Conservation (phyloP, 192 early-diverging fungal genomes). For the Backusella morwellensis region DNA sequence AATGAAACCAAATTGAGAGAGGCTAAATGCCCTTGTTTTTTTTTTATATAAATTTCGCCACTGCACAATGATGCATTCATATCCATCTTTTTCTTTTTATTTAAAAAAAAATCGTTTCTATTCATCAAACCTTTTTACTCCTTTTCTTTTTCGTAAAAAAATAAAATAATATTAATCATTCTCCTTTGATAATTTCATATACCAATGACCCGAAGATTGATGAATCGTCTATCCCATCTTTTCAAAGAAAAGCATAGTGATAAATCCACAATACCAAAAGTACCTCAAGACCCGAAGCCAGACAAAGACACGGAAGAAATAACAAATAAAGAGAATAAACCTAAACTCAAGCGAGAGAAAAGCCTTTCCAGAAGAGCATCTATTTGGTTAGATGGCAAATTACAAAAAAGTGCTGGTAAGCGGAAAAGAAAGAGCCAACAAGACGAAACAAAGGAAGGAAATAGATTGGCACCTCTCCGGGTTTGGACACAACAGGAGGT, state of each 20-base stretch:
- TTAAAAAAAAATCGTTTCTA: not conserved
- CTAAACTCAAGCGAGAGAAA: not conserved
- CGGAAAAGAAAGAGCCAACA: not conserved
- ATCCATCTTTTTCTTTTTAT: not conserved
- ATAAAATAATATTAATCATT: not conserved
- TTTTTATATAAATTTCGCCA: not conserved
- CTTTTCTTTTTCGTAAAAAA: not conserved
- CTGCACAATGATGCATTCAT: slow-evolving; percentile 1
- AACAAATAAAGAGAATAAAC: not conserved
- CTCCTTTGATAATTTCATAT: not conserved
- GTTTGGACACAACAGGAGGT: not conserved
- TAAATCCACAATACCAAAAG: not conserved
- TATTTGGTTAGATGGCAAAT: not conserved
- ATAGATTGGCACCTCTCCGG: not conserved
- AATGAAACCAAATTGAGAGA: slow-evolving; percentile 16
- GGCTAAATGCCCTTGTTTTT: not conserved
- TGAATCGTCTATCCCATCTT: not conserved
- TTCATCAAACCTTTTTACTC: not conserved
- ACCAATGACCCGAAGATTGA: not conserved
- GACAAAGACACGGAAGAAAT: not conserved
- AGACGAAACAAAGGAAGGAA: not conserved
- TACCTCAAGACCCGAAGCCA: not conserved
- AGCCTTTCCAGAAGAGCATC: not conserved
- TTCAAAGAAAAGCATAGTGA: not conserved
- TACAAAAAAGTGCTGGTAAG: not conserved